Evolutionary conservation across 345 rosid genomes (phyloP), one percentile per base, ranked within the genome.

Genomic region (Heritiera littoralis): DNA sequence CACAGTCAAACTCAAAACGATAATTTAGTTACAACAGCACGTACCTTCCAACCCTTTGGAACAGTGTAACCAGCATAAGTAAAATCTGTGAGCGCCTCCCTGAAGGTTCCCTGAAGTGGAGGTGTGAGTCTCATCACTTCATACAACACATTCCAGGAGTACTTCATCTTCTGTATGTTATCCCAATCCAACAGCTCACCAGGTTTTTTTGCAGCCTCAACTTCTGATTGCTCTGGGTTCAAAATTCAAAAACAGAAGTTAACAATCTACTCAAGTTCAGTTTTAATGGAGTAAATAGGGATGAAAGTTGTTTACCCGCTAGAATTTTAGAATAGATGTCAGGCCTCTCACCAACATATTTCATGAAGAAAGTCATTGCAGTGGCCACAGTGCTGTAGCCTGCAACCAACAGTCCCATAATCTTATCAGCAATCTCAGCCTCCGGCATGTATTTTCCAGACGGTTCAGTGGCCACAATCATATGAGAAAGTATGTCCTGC

Each of bases 311-410:
- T 3, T 8, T 69, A 70, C 92, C 90, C 9, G 81, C 83, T 18
- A 73, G 79, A 72, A 89, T 60, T 74, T 86, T 84, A 20, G 71
- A 72, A 76, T 89, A 86, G 7, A 89, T 56, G 7, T 88, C 83
- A 48, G 86, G 87, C 48, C 86, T 86, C 77, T 89, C 89, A 5
- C 89, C 90, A 17, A 88, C 90, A 18, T 82, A 86, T 79, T 88
- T 89, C 88, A 89, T 81, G 84, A 89, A 86, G 86, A 89, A 86
- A 66, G 90, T 79, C 81, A 86, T 86, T 15, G 88, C 81, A n/a
- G 87, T 84, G 56, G 92, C 89, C 23, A 89, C 89, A 4, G 89
- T 86, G 64, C 88, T 88, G 38, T 89, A 89, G 3, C 89, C 92
- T 6, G 90, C 92, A 49, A 86, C 86, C n/a, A 89, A 45, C 38